Base-by-base conservation (phyloP, 306 rosid species). In the Astragalus membranaceus region DNA sequence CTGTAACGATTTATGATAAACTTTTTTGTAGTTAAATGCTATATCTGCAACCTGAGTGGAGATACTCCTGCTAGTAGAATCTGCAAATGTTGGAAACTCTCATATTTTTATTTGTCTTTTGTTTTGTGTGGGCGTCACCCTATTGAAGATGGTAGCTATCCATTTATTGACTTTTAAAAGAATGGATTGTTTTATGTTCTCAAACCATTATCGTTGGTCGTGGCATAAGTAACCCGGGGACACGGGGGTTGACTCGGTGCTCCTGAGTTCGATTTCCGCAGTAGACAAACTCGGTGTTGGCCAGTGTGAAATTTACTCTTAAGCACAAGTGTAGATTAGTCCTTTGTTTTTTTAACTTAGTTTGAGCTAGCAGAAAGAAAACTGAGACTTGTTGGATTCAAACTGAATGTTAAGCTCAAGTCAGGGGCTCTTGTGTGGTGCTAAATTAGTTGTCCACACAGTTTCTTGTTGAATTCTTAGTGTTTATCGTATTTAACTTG, bases 351-450 rank as follows among this genome's bases (percentile, higher is more conserved):
- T 56, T 64, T 59, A 55, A 35, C 35, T 1, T 57, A 10, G 63
- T 56, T 77, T 75, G 33, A 64, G 56, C 67, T n/a, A 82, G 67
- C 44, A 59, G 64, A 46, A 67, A 56, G 54, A 74, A n/a, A 59
- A 37, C 55, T 36, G 58, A 46, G 67, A 42, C 69, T 75, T 69
- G 52, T 47, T 69, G 55, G 70, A 41, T 26, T 26, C 30, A 70
- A 49, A 83, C 26, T 70, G 75, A 50, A 56, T 62, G 52, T 64
- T 60, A 20, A 72, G 75, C 76, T 72, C 56, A 30, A 56, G 29
- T 50, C 60, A 64, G n/a, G 61, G 65, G 30, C 56, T 75, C 44
- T 80, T 44, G 48, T 63, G 73, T 67, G 60, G 56, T 44, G 51
- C 32, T 36, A 20, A 51, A 20, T 52, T 51, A 51, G 11, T 72